phyloP scores from a whole-genome alignment of 2,329 filamentous ascomycete genomes.

The Claviceps arundinis region DNA sequence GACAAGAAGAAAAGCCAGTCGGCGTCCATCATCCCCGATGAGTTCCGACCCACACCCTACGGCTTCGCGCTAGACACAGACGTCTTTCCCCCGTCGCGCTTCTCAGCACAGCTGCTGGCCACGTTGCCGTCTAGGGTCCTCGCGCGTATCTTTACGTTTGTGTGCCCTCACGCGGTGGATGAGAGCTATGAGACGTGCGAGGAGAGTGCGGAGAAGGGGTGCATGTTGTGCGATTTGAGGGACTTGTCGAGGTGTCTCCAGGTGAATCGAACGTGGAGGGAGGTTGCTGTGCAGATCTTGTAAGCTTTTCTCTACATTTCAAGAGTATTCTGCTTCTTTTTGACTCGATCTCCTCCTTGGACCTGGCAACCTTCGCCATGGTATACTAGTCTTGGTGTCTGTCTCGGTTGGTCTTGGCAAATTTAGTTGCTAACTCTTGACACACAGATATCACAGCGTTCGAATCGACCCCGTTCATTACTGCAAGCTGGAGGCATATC shows the following conservation, averaged over 20 bases:
- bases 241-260: slow-evolving; percentile 70
- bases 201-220: slow-evolving; percentile 65
- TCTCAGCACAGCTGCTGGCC: slow-evolving; percentile 31
- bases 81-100: slow-evolving; percentile 23
- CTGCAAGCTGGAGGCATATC: slow-evolving; percentile 71
- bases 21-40: slow-evolving; percentile 13
- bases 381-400: not conserved
- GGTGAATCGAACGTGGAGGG: slow-evolving; percentile 61
- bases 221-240: slow-evolving; percentile 87
- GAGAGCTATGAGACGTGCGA: slow-evolving; percentile 72
- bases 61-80: slow-evolving; percentile 11
- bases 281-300: slow-evolving; percentile 38
- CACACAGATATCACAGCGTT: slow-evolving; percentile 65
- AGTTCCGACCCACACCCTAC: slow-evolving; percentile 15
- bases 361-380: too few relatives aligned
- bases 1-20: slow-evolving; percentile 22
- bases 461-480: slow-evolving; percentile 92
- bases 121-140: slow-evolving; percentile 57
- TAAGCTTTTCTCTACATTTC: slow-evolving; percentile 32
- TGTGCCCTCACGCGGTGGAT: slow-evolving; percentile 75
- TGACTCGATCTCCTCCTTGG: not conserved
- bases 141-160: slow-evolving; percentile 61
- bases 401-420: too few relatives aligned
- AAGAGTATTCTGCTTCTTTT: not conserved
- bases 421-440: not conserved